Base-by-base conservation (phyloP, 208 protist genomes). In the Angomonas desouzai region DNA sequence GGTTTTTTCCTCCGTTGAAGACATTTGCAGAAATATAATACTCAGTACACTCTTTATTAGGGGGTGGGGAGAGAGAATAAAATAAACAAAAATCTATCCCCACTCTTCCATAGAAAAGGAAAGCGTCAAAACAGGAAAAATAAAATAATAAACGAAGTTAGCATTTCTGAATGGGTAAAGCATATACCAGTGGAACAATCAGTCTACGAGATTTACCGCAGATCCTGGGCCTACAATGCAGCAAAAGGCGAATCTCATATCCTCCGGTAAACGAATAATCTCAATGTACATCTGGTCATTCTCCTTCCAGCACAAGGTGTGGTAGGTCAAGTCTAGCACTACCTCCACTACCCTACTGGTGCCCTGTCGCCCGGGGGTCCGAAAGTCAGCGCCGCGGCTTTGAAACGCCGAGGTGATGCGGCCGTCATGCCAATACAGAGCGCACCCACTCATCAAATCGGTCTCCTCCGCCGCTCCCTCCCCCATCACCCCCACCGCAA, bases 391-490 rank as follows among this genome's bases (percentile, higher is more conserved):
- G 20, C 6, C 20, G 9, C 18, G 10, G 6, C n/a, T 51, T 3
- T 16, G 4, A 63, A 89, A 72, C 70, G 83, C 74, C n/a, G 72
- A 65, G 1, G 77, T 66, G 27, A 87, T 67, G 30, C 74, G 70
- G 0, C 82, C 85, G 55, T 92, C 82, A 49, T 74, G 87, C 82
- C 85, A 92, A 59, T 82, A 89, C 36, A 92, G 71, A 3, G 75
- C 85, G n/a, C 61, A 34, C 0, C 38, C 55, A 18, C 68, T 20
- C 58, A 48, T 29, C 64, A 51, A 9, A 51, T 51, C 45, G n/a
- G 10, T 13, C 45, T 51, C 38, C 2, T 62, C 48, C 1, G 25
- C 28, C 23, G 25, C 65, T 9, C 38, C 65, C 4, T 71, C 64
- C 51, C 62, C 64, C 22, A 77, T 70, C 25, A 85, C 73, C 1